A percentile compares a stretch with the other conserved stretches of the same genome.
Evolutionary conservation across 345 rosid genomes (phyloP).

Genomic region (Salix suchowensis): DNA sequence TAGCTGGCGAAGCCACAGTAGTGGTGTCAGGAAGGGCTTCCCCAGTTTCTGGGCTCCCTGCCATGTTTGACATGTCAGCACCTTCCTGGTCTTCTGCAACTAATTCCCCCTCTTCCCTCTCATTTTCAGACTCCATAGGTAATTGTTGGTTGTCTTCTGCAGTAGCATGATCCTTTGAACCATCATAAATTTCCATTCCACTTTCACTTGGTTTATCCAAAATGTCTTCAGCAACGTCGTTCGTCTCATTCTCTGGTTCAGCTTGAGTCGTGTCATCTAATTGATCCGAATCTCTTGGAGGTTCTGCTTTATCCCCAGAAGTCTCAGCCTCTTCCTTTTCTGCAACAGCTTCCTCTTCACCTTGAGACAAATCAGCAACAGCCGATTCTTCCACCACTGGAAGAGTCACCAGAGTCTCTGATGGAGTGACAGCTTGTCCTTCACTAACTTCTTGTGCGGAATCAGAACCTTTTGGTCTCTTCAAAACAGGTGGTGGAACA

Average conservation of each 20-base stretch:
- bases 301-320: constrained; percentile 47
- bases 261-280: constrained; percentile 31
- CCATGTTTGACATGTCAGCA: constrained; percentile 33
- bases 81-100: constrained; percentile 54
- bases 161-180: constrained; percentile 36
- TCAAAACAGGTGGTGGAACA: constrained; percentile 40
- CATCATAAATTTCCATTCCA: constrained; percentile 41
- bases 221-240: constrained; percentile 38
- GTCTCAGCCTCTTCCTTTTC: constrained; percentile 64
- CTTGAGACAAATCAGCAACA: constrained; percentile 31
- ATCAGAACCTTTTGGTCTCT: constrained; percentile 59
- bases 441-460: constrained; percentile 37
- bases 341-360: constrained; percentile 36
- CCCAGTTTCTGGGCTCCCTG: constrained; percentile 49
- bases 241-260: constrained; percentile 37
- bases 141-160: constrained; percentile 49
- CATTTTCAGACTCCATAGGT: constrained; percentile 47
- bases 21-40: constrained; percentile 51
- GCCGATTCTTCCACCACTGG: constrained; percentile 43
- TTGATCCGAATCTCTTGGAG: constrained; percentile 41
- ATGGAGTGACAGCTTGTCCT: constrained; percentile 30
- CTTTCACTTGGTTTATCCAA: constrained; percentile 46
- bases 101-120: constrained; percentile 90
- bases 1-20: constrained; percentile 57
- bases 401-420: constrained; percentile 34